Percentiles rank a stretch among this genome's conserved stretches.
These are phyloP conservation scores for Vitis rotundifolia DNA, from an alignment of 164 flowering plant genomes.

Conservation along the genomic window DNA sequence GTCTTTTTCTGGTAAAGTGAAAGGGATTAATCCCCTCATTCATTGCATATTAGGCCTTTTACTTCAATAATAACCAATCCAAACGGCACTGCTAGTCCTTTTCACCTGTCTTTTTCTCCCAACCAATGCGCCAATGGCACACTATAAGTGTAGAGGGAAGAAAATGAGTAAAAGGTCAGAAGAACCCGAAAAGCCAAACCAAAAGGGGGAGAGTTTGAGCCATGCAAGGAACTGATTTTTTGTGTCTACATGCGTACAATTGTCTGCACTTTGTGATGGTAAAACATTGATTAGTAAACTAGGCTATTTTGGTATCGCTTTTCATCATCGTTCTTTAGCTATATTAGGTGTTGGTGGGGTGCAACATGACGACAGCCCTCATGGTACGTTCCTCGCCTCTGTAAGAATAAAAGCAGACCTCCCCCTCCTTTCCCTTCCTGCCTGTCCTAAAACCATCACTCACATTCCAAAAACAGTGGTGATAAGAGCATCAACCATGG, in stretches of 20 bases:
- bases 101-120: no score
- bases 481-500: slow-evolving; percentile 26
- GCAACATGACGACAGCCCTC: slow-evolving; percentile 32
- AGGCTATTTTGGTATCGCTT: slow-evolving; percentile 20
- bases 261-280: slow-evolving; percentile 2
- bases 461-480: not conserved
- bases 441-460: not conserved
- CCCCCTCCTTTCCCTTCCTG: slow-evolving; percentile 3
- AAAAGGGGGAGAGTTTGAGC: slow-evolving; percentile 27
- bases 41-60: not conserved
- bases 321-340: slow-evolving; percentile 35
- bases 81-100: not conserved
- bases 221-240: slow-evolving; percentile 30
- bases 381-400: slow-evolving; percentile 17
- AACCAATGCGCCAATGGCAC: no score
- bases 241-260: slow-evolving; percentile 20
- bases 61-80: not conserved
- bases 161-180: slow-evolving; percentile 6
- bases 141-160: slow-evolving; percentile 1
- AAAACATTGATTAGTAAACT: no score
- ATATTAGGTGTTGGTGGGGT: slow-evolving; percentile 31
- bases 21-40: not conserved
- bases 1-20: no score
- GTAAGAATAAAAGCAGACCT: slow-evolving; percentile 19
- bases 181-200: slow-evolving; percentile 17